Evolutionary conservation across 2,329 filamentous ascomycete species (phyloP).

Genomic region (Hymenoscyphus salicellus): DNA sequence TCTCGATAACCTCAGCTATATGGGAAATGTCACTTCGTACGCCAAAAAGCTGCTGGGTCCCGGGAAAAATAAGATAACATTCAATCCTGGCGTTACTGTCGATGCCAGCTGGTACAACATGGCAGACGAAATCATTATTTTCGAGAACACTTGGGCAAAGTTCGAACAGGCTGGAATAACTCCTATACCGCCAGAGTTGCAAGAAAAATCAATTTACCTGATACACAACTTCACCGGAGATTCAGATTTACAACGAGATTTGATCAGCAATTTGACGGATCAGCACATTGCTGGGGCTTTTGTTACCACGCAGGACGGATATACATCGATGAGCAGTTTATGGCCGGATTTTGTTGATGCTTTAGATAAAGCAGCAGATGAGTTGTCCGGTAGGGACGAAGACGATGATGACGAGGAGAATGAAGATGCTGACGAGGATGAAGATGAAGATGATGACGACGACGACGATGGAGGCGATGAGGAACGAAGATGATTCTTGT

Average conservation of each 20-base stretch:
- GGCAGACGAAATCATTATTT: slow-evolving; percentile 26
- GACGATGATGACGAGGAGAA: not conserved
- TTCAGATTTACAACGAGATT: slow-evolving; percentile 13
- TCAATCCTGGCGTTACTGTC: slow-evolving; percentile 26
- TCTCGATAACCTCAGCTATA: slow-evolving; percentile 19
- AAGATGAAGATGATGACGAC: not conserved
- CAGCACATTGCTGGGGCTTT: slow-evolving; percentile 20
- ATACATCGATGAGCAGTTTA: slow-evolving; percentile 20
- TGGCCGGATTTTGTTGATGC: slow-evolving; percentile 16
- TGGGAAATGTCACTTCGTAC: slow-evolving; percentile 21
- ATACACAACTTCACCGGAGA: slow-evolving; percentile 25
- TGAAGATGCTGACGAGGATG: slow-evolving; percentile 9
- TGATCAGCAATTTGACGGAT: slow-evolving; percentile 22
- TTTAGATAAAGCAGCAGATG: not conserved
- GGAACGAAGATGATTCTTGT: not conserved
- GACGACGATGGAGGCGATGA: not conserved
- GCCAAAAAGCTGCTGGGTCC: slow-evolving; percentile 21
- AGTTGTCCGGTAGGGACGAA: slow-evolving; percentile 1
- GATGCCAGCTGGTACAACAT: slow-evolving; percentile 23
- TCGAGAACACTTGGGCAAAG: slow-evolving; percentile 23
- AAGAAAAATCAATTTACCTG: slow-evolving; percentile 20
- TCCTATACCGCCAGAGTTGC: slow-evolving; percentile 10
- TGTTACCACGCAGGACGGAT: slow-evolving; percentile 24
- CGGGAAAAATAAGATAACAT: slow-evolving; percentile 19
- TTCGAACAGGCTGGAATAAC: slow-evolving; percentile 20